Base-by-base conservation (phyloP, 805 yeast species). In the Ogataea paraovalis region DNA sequence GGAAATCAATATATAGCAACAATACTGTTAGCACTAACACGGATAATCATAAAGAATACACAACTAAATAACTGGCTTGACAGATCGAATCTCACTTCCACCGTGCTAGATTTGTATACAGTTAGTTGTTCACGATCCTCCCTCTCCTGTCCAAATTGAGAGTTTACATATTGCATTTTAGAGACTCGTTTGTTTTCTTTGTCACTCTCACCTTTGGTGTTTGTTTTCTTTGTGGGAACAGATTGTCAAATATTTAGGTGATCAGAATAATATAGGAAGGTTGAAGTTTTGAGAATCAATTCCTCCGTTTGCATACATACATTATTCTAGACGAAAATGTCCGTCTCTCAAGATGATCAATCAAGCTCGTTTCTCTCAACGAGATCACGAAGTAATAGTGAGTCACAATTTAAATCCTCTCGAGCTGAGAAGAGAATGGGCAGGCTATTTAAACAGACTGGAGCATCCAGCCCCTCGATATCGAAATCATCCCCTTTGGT, bases 371-470 rank as follows among this genome's bases (percentile, higher is more conserved):
- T 28, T 7, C 43, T 45, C 30, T 42, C 47, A 38, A 38, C 55
- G 10, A 49, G 67, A 25, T 56, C 66, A 13, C 43, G 66, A 16
- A 63, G 66, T 53, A 54, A 55, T 41, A 61, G 65, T 51, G 67
- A 63, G 46, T 53, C 66, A 10, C 62, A 58, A 47, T 53, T 57
- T 44, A 59, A 55, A 44, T 57, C 64, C 8, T 50, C 66, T 1
- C 41, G 66, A 32, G 69, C 69, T 3, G 69, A 65, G 39, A 65
- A 65, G 41, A 52, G 69, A 25, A 64, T 62, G 66, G 69, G 69
- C 0, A 51, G 69, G 19, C 46, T 65, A 14, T 65, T 65, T 47
- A 61, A 65, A 43, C 66, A 56, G 36, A 47, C 22, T 28, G 30
- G 23, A 7, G 8, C 44, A 22, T 19, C 52, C 2, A 41, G 51